Evolutionary conservation across 2,329 filamentous ascomycete genomes (phyloP).

Genomic region (Arthrobotrys sinensis): DNA sequence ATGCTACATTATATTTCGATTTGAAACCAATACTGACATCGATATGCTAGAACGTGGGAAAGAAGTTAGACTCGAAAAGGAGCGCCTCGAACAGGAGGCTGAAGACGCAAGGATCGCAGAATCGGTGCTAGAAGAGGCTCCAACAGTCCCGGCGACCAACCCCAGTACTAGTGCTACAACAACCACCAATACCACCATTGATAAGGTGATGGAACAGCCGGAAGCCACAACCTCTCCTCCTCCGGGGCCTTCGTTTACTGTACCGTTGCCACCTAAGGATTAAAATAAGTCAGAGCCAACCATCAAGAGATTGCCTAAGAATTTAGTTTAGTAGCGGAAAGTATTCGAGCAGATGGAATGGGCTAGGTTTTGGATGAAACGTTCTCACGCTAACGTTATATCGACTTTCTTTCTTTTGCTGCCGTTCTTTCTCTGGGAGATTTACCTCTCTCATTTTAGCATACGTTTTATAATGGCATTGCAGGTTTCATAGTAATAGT

Average conservation of each 20-base stretch:
- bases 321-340: neutral
- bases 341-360: neutral
- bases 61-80: constrained; percentile 82
- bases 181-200: constrained; percentile 50
- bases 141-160: constrained; percentile 45
- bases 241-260: constrained; percentile 2
- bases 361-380: constrained; percentile 7
- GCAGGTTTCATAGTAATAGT: constrained; percentile 6
- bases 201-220: constrained; percentile 40
- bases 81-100: constrained; percentile 63
- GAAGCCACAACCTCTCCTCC: neutral
- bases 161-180: constrained; percentile 54
- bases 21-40: neutral
- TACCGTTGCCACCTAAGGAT: constrained; percentile 17
- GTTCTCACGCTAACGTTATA: neutral
- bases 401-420: neutral
- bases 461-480: neutral
- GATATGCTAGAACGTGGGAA: constrained; percentile 78
- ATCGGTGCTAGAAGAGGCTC: constrained; percentile 42
- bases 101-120: constrained; percentile 35
- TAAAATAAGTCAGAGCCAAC: neutral
- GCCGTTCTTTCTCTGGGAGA: neutral
- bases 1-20: neutral
- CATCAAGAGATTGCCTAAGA: neutral
- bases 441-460: neutral